Evolutionary conservation across 192 early-diverging fungal species (phyloP).

Genomic region (Coemansia pectinata): DNA sequence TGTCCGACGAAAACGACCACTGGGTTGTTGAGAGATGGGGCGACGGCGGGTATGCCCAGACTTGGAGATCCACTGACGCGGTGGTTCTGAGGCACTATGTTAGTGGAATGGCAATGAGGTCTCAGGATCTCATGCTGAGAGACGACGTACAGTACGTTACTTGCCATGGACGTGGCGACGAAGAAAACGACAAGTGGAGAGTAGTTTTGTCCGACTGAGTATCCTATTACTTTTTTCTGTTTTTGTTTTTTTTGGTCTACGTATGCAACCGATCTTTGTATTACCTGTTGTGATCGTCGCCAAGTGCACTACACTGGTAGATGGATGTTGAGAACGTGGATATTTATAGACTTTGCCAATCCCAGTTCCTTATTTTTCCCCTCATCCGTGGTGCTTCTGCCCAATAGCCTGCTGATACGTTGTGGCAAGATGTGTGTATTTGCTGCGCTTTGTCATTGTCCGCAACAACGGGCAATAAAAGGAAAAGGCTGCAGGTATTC

Average conservation of each 20-base stretch:
- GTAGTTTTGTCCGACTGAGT: slow-evolving; percentile 20
- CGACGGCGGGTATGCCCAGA: slow-evolving; percentile 43
- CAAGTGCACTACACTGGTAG: slow-evolving; percentile 30
- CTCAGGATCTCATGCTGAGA: slow-evolving; percentile 34
- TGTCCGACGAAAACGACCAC: slow-evolving; percentile 60
- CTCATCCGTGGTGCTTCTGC: not conserved
- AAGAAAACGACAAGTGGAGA: slow-evolving; percentile 60
- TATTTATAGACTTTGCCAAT: not conserved
- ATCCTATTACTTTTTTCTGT: not conserved
- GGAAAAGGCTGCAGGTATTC: not conserved
- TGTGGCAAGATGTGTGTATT: not conserved
- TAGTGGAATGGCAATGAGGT: slow-evolving; percentile 56
- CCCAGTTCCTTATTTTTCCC: not conserved
- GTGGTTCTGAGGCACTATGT: slow-evolving; percentile 55
- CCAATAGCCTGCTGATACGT: slow-evolving; percentile 3
- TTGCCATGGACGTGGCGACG: slow-evolving; percentile 49
- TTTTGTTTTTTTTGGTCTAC: slow-evolving; percentile 7
- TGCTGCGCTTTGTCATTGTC: slow-evolving; percentile 5
- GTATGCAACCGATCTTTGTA: slow-evolving; percentile 21
- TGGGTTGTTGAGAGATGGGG: slow-evolving; percentile 59
- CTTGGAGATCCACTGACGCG: slow-evolving; percentile 52
- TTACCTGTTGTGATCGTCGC: slow-evolving; percentile 38
- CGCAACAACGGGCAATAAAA: not conserved
- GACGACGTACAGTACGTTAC: slow-evolving; percentile 56
- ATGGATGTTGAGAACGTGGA: not conserved